Evolutionary conservation across 2,329 filamentous ascomycete species (phyloP), one percentile per base, ranked within the genome.

Genomic region (Emericellopsis cladophorae): DNA sequence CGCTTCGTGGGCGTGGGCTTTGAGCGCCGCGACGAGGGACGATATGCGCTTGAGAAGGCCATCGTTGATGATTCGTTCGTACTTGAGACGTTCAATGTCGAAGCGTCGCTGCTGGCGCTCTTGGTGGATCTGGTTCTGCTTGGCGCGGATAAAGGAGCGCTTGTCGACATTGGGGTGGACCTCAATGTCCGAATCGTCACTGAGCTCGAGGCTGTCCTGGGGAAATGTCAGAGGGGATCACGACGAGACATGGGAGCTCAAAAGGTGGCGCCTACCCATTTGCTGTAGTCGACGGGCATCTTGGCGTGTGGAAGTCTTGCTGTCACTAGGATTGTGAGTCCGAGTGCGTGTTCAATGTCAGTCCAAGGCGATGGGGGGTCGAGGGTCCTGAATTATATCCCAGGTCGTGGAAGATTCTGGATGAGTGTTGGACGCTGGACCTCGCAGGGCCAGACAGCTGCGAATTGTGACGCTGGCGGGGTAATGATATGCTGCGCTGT

Each of bases 81-180:
- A 96, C 64, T 90, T 90, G 51, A 92, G 73, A 7, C 87, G 92
- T 53, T 84, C 81, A 58, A 98, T 96, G 55, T 94, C 82, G 52
- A 84, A 79, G 58, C 84, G 86, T 43, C 92, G 82, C 54, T 93
- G 83, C 50, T 80, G 72, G 42, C 92, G 82, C 59, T 95, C 83
- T 56, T 89, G 79, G 61, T 98, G 92, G 53, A 98, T 98, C 65
- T 98, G 89, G 52, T 81, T 83, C 67, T 96, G 92, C 66, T 98
- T 98, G 49, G 92, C 93, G 49, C 90, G 86, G 60, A 98, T 98
- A 64, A 98, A 98, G 45, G 90, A 96, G 40, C 83, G 79, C 64
- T 98, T 98, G 68, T 98, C 92, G 59, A 98, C 92, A 59, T 98
- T 98, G 45, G 92, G 92, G 63, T 98, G 92, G 40, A 96, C 92